A percentile compares a stretch with the other conserved stretches of the same genome.
Evolutionary conservation across 176 grass and related monocot genomes (phyloP).

Genomic region (Stipa capillata): DNA sequence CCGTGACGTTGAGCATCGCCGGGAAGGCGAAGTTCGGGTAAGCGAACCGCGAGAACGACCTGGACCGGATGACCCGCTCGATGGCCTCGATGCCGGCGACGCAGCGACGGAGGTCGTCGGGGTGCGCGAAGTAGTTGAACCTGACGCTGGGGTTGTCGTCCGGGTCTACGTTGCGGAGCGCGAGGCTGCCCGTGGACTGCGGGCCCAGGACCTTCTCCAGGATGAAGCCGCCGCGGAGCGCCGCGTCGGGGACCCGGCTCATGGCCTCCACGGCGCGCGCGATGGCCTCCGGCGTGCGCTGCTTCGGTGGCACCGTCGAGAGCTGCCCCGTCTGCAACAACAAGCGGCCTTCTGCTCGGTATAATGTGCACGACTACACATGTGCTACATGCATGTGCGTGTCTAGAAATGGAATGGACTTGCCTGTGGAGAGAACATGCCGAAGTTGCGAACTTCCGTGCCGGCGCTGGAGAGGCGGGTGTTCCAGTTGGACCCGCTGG

Average conservation of each 20-base stretch:
- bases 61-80: slow-evolving; percentile 45
- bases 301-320: slow-evolving; percentile 34
- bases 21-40: slow-evolving; percentile 46
- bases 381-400: neutral
- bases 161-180: slow-evolving; percentile 46
- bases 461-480: neutral
- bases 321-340: slow-evolving; percentile 41
- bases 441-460: slow-evolving; percentile 22
- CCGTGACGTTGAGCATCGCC: slow-evolving; percentile 44
- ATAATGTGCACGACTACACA: neutral
- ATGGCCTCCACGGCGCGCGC: slow-evolving; percentile 25
- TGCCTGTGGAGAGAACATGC: slow-evolving; percentile 59
- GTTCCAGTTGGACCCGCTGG: slow-evolving; percentile 62
- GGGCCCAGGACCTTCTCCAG: slow-evolving; percentile 75
- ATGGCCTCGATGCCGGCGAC: slow-evolving; percentile 49
- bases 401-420: neutral
- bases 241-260: slow-evolving; percentile 28
- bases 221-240: slow-evolving; percentile 71
- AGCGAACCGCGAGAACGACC: slow-evolving; percentile 51
- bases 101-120: slow-evolving; percentile 60
- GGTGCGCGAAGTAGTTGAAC: slow-evolving; percentile 84
- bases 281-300: slow-evolving; percentile 39
- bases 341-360: neutral
- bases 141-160: slow-evolving; percentile 56
- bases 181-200: slow-evolving; percentile 45